Conservation (phyloP, 2,329 filamentous ascomycete genomes). For the Geosmithia flava region DNA sequence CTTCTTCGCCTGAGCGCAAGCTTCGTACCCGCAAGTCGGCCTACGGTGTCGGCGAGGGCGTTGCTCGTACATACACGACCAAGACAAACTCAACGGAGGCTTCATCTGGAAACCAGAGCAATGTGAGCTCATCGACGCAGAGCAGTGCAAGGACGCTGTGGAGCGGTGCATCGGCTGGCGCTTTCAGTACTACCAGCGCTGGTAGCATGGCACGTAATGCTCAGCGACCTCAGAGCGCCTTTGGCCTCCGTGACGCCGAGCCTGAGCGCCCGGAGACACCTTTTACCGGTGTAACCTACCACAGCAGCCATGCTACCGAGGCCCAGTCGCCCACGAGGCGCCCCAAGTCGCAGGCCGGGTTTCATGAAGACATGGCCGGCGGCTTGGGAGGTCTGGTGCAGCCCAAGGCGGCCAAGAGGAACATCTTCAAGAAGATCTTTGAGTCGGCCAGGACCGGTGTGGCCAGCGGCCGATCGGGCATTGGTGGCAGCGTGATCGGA, state of each 20-base stretch:
- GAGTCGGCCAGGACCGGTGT: constrained; percentile 91
- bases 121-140: constrained; percentile 62
- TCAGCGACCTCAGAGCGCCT: constrained; percentile 49
- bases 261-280: constrained; percentile 46
- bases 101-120: constrained; percentile 60
- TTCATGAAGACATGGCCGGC: constrained; percentile 51
- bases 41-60: constrained; percentile 59
- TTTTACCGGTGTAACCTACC: constrained; percentile 75
- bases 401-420: constrained; percentile 71
- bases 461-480: constrained; percentile 76
- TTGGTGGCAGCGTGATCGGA: constrained; percentile 41
- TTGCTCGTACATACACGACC: constrained; percentile 74
- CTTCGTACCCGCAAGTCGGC: constrained; percentile 60
- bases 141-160: constrained; percentile 78
- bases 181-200: constrained; percentile 88
- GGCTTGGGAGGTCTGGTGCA: constrained; percentile 66
- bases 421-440: constrained; percentile 91
- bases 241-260: constrained; percentile 47
- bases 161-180: constrained; percentile 85
- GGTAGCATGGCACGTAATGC: constrained; percentile 80
- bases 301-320: constrained; percentile 69
- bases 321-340: constrained; percentile 21
- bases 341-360: constrained; percentile 56
- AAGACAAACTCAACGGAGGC: constrained; percentile 77
- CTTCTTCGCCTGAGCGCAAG: constrained; percentile 24